A percentile compares a stretch with the other conserved stretches of the same genome.
These are phyloP conservation scores for Eutrema yunnanense DNA, from an alignment of 345 rosid genomes.

Conservation along the genomic window DNA sequence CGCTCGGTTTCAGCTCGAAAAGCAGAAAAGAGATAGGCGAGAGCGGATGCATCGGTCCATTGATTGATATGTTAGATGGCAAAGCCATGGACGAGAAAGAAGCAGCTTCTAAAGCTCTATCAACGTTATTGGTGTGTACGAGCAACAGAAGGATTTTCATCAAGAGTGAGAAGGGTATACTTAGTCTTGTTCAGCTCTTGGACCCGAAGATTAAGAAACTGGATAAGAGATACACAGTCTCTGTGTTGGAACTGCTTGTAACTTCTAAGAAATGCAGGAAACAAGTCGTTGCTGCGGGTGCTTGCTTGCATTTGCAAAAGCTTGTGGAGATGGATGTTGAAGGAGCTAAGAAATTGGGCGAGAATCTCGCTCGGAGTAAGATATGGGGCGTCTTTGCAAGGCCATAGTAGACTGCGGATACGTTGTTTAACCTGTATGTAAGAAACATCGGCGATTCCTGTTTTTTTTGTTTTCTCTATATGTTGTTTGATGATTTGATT, in stretches of 20 bases:
- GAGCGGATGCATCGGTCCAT: slow-evolving; percentile 42
- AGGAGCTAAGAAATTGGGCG: slow-evolving; percentile 80
- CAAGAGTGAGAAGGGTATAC: slow-evolving; percentile 56
- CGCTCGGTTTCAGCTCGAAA: slow-evolving; percentile 49
- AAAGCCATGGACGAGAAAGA: slow-evolving; percentile 82
- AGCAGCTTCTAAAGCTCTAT: slow-evolving; percentile 73
- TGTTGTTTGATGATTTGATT: slow-evolving; percentile 31
- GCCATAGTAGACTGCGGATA: slow-evolving; percentile 25
- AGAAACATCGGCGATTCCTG: slow-evolving; percentile 16
- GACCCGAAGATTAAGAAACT: slow-evolving; percentile 54
- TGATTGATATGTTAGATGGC: slow-evolving; percentile 80
- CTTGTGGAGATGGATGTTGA: slow-evolving; percentile 69
- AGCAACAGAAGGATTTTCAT: slow-evolving; percentile 50
- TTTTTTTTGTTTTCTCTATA: not conserved
- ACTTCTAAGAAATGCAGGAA: slow-evolving; percentile 69
- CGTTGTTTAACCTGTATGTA: slow-evolving; percentile 37
- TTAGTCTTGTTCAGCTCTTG: slow-evolving; percentile 55
- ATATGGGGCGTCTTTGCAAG: slow-evolving; percentile 79
- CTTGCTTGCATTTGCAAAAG: slow-evolving; percentile 62
- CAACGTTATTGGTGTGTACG: slow-evolving; percentile 37
- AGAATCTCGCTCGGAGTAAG: slow-evolving; percentile 59
- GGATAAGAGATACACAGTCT: slow-evolving; percentile 58
- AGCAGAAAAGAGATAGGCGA: slow-evolving; percentile 70
- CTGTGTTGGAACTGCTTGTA: slow-evolving; percentile 50
- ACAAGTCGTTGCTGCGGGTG: slow-evolving; percentile 71